Base-by-base conservation (phyloP, 2,329 filamentous ascomycete species). In the Pseudogymnoascus sp. region DNA sequence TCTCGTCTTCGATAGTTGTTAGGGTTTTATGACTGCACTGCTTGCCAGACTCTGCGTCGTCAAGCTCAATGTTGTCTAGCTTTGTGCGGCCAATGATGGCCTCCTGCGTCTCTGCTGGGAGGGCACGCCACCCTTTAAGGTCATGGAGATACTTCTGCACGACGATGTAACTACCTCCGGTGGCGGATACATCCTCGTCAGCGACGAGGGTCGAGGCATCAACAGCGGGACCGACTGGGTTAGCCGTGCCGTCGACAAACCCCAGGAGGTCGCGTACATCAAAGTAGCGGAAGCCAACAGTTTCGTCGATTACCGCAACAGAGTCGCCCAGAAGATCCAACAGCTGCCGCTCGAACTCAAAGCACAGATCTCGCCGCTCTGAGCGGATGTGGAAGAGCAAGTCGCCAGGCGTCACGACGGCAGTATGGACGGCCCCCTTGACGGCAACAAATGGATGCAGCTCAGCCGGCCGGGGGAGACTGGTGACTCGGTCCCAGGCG, bases 191-290 rank as follows among this genome's bases (percentile, higher is more conserved):
- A n/a, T 77, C 69, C 28, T 78, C 75, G 41, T 76, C 69, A 38
- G 71, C 71, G 8, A 82, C 68, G 1, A 82, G 67, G 1, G 79
- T 73, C 0, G 79, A 70, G 0, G 71, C 70, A 0, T 70, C 65
- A 0, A 81, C 73, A 0, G 71, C 74, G 0, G 71, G 65, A 0
- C 79, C 80, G 0, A 77, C 73, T 0, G 81, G 81, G 63, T 84
- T 84, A 2, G 81, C 81, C 0, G 81, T 84, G 13, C 81, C 81
- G 61, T 84, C 81, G 2, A 84, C 79, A 58, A 84, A 84, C 0
- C 81, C 81, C 0, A 84, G 74, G 0, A 83, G 74, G 62, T 83
- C 81, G 1, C 81, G 78, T 0, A 77, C 74, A 62, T 84, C 81
- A 61, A 83, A 83, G 67, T 83, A 84, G 2, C 81, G 77, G 68